phyloP scores from a whole-genome alignment of 106 monocot species.

The Phalaenopsis equestris region DNA sequence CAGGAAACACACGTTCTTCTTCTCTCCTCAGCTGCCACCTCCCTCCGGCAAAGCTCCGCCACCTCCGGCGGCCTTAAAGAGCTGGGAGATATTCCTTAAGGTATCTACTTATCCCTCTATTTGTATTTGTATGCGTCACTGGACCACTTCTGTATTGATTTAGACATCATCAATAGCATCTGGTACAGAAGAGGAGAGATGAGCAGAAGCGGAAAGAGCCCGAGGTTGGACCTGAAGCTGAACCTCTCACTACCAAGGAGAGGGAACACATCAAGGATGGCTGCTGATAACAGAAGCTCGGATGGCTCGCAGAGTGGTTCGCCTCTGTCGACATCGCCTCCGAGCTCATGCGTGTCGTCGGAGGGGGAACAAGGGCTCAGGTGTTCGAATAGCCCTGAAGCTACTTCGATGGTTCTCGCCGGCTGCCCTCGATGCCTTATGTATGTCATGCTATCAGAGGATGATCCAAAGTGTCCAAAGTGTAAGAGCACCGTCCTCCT shows the following conservation, averaged over 20 bases:
- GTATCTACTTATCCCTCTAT: not conserved
- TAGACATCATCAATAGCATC: not conserved
- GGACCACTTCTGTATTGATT: not conserved
- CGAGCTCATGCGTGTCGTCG: conserved; percentile 39
- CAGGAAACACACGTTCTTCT: conserved; percentile 13
- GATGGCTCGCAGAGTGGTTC: conserved; percentile 28
- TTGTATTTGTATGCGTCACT: not conserved
- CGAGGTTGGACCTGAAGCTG: conserved; percentile 54
- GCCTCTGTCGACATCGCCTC: conserved; percentile 14
- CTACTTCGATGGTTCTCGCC: conserved; percentile 51
- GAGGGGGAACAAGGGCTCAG: conserved; percentile 29
- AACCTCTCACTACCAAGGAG: conserved; percentile 39
- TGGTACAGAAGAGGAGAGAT: conserved; percentile 16
- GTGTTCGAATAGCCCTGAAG: conserved; percentile 39
- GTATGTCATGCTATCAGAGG: conserved; percentile 57
- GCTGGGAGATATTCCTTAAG: not conserved
- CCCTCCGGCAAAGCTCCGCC: not conserved
- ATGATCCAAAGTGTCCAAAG: conserved; percentile 56
- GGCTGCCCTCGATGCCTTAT: conserved; percentile 57
- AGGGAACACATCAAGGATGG: conserved; percentile 26
- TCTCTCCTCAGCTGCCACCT: not conserved
- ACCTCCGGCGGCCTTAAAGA: not conserved
- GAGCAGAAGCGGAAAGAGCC: conserved; percentile 60
- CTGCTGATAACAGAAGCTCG: conserved; percentile 14
- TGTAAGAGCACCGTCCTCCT: conserved; percentile 61